Evolutionary conservation across 2,329 filamentous ascomycete species (phyloP).

Genomic region (Fusarium avenaceum): DNA sequence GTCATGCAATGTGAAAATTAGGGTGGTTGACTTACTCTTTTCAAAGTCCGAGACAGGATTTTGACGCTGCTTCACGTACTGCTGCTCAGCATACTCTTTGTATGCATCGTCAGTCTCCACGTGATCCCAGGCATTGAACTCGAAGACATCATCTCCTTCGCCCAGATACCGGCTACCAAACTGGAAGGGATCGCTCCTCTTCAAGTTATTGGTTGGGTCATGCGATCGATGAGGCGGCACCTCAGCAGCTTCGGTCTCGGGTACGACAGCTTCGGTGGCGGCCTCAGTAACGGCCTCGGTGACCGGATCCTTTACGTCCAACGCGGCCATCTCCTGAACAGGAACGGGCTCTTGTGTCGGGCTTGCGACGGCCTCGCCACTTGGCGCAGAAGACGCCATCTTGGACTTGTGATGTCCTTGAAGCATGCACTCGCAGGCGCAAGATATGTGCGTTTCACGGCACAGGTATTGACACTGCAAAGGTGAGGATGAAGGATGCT

Average conservation of each 20-base stretch:
- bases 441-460: constrained; percentile 38
- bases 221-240: constrained; percentile 76
- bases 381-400: constrained; percentile 47
- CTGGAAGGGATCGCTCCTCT: constrained; percentile 92
- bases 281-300: constrained; percentile 35
- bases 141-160: constrained; percentile 89
- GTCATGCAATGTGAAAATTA: constrained; percentile 7
- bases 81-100: constrained; percentile 85
- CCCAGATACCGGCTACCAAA: constrained; percentile 91
- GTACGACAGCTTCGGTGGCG: constrained; percentile 24
- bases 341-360: constrained; percentile 38
- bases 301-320: constrained; percentile 48
- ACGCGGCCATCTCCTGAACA: constrained; percentile 45
- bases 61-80: constrained; percentile 86
- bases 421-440: constrained; percentile 47
- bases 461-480: constrained; percentile 30
- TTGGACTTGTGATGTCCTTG: constrained; percentile 30
- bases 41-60: constrained; percentile 94
- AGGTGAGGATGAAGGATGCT: constrained; percentile 43
- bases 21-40: constrained; percentile 70
- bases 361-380: constrained; percentile 39
- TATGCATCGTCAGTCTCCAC: constrained; percentile 93
- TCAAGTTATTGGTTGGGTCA: constrained; percentile 79
- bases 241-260: constrained; percentile 37
- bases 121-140: constrained; percentile 99